These are phyloP conservation scores for Novymonas esmeraldas DNA, from an alignment of 208 protist genomes.

Conservation along the genomic window DNA sequence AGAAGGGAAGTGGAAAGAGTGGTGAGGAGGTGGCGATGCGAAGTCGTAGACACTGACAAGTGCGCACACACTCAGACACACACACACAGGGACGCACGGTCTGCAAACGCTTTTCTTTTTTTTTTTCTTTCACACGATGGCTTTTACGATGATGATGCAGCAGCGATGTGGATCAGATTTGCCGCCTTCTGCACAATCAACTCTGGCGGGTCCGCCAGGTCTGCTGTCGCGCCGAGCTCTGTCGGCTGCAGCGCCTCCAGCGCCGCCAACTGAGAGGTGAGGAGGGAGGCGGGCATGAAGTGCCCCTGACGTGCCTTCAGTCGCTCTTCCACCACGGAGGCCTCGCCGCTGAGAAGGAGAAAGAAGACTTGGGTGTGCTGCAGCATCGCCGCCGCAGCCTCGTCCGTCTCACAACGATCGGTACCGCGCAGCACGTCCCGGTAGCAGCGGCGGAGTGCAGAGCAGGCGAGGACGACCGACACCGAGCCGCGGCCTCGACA, in stretches of 20 bases:
- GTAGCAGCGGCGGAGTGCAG: constrained; percentile 60
- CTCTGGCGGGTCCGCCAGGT: constrained; percentile 25
- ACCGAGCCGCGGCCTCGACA: constrained; percentile 1
- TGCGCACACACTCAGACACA: too few species aligned
- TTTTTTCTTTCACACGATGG: neutral
- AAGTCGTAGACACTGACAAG: too few species aligned
- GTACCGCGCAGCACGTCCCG: constrained; percentile 55
- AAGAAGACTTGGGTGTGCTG: constrained; percentile 47
- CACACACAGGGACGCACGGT: too few species aligned
- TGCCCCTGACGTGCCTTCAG: constrained; percentile 48
- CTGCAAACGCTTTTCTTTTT: too few species aligned
- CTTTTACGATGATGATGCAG: neutral
- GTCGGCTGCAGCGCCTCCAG: constrained; percentile 48
- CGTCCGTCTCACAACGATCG: neutral
- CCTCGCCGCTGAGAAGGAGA: constrained; percentile 46
- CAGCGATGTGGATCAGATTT: constrained; percentile 11
- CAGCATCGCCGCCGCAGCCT: constrained; percentile 1
- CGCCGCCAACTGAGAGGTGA: constrained; percentile 61
- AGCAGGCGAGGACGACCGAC: constrained; percentile 68
- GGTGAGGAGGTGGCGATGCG: too few species aligned
- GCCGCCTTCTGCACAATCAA: constrained; percentile 33
- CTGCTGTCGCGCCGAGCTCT: constrained; percentile 43
- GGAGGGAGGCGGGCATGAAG: constrained; percentile 67
- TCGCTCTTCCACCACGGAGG: constrained; percentile 35
- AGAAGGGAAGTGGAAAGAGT: too few species aligned